A percentile compares a stretch with the other conserved stretches of the same genome.
phyloP scores from a whole-genome alignment of 805 yeast species.

The Metschnikowia corniflorae region DNA sequence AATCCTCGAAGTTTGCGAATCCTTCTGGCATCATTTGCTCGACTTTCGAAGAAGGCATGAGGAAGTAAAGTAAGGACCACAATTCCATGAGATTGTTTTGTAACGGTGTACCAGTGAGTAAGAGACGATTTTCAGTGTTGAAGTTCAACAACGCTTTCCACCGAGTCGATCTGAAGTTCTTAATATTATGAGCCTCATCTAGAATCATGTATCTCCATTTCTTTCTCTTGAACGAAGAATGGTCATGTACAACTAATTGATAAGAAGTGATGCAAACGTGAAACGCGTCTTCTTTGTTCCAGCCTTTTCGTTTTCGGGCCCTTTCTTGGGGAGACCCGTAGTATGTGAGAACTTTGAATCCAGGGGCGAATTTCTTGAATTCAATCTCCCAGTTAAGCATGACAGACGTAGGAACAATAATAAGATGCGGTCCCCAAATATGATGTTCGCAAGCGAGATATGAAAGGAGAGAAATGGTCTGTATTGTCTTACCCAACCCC shows the following conservation, averaged over 20 bases:
- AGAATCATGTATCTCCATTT: conserved; percentile 95
- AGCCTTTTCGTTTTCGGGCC: conserved; percentile 91
- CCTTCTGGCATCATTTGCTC: conserved; percentile 84
- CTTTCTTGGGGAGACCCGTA: conserved; percentile 97
- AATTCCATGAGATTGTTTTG: conserved; percentile 93
- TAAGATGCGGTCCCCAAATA: conserved; percentile 97
- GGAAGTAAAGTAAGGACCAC: conserved; percentile 91
- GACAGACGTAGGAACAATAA: conserved; percentile 96
- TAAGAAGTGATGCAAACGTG: conserved; percentile 97
- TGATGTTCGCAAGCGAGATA: conserved; percentile 92
- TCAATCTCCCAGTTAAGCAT: conserved; percentile 99
- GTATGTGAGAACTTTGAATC: conserved; percentile 90
- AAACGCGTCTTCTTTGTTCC: conserved; percentile 95
- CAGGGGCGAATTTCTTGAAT: conserved; percentile 96
- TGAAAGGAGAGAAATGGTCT: conserved; percentile 81
- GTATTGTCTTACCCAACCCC: conserved; percentile 98
- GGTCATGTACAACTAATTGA: conserved; percentile 97
- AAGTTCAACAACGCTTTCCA: conserved; percentile 96
- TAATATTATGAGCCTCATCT: conserved; percentile 98
- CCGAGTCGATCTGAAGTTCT: conserved; percentile 91
- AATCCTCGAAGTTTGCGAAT: conserved; percentile 92
- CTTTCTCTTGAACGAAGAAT: conserved; percentile 85
- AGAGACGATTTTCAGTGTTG: conserved; percentile 81
- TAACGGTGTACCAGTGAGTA: conserved; percentile 94
- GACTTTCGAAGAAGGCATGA: conserved; percentile 87